phyloP scores from a whole-genome alignment of 2,329 filamentous ascomycete genomes.

The Xylogone sp. region DNA sequence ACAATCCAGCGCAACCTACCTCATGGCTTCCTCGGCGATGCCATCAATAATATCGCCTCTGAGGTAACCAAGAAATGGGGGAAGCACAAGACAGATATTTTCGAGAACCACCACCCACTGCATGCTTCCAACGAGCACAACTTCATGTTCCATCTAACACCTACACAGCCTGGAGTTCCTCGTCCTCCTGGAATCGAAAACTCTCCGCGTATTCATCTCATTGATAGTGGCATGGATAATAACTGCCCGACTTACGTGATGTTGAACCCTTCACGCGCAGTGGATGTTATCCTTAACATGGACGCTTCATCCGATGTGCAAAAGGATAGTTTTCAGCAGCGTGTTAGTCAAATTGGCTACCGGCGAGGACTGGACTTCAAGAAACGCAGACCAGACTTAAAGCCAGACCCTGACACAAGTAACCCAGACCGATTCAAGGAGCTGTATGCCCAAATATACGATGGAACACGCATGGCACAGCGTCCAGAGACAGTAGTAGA shows the following conservation, averaged over 20 bases:
- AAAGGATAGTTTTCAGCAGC: constrained; percentile 29
- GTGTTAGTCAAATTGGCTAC: constrained; percentile 28
- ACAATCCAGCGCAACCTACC: constrained; percentile 29
- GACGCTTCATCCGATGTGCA: constrained; percentile 25
- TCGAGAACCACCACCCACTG: constrained; percentile 30
- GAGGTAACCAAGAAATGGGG: constrained; percentile 26
- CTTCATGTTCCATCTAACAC: constrained; percentile 27
- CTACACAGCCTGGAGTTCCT: constrained; percentile 10
- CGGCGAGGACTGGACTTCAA: constrained; percentile 27
- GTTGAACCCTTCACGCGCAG: constrained; percentile 11
- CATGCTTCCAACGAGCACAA: constrained; percentile 31
- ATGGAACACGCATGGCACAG: constrained; percentile 24
- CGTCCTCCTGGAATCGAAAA: constrained; percentile 27
- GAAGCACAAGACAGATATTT: constrained; percentile 29
- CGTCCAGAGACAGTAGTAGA: constrained; percentile 23
- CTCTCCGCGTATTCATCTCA: constrained; percentile 30
- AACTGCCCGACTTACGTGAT: constrained; percentile 28
- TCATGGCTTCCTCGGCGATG: constrained; percentile 24
- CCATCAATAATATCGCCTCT: constrained; percentile 22
- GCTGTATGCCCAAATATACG: constrained; percentile 18
- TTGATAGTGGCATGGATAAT: constrained; percentile 32
- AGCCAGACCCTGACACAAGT: constrained; percentile 18
- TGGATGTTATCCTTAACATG: constrained; percentile 30
- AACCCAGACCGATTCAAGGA: constrained; percentile 26
- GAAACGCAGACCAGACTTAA: constrained; percentile 19